phyloP scores from a whole-genome alignment of 768 basidiomycete species.

The Candolleomyces aberdarensis region DNA sequence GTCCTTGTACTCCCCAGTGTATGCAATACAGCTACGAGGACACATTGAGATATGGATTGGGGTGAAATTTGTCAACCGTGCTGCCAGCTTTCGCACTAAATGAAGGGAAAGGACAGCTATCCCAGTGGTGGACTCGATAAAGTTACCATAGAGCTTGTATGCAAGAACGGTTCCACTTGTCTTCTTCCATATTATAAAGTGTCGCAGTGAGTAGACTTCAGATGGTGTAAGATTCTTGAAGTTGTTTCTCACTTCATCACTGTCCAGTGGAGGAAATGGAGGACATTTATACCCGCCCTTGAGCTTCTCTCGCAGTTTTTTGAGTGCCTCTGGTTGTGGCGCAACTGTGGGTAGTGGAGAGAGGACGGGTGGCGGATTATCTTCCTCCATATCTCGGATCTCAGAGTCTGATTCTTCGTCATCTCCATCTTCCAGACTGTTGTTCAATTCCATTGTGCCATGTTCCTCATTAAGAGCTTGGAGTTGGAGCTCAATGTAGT shows the following conservation, averaged over 20 bases:
- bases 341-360: background rate
- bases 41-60: conserved; percentile 21
- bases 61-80: conserved; percentile 13
- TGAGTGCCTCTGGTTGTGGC: background rate
- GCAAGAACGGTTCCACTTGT: background rate
- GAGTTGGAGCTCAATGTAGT: background rate
- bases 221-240: background rate
- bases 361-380: background rate
- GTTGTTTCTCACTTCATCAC: background rate
- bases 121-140: background rate
- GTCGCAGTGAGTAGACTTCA: background rate
- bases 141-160: background rate
- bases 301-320: background rate
- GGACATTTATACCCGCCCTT: background rate
- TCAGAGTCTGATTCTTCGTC: background rate
- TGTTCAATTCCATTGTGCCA: background rate
- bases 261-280: background rate
- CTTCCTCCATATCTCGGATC: background rate
- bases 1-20: conserved; percentile 17
- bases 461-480: background rate
- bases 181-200: background rate
- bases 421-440: background rate
- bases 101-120: background rate
- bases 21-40: conserved; percentile 22
- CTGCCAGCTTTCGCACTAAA: background rate